A percentile compares a stretch with the other conserved stretches of the same genome.
phyloP scores from a whole-genome alignment of 1,284 basidiomycete species.

The Heterobasidion occidentale region DNA sequence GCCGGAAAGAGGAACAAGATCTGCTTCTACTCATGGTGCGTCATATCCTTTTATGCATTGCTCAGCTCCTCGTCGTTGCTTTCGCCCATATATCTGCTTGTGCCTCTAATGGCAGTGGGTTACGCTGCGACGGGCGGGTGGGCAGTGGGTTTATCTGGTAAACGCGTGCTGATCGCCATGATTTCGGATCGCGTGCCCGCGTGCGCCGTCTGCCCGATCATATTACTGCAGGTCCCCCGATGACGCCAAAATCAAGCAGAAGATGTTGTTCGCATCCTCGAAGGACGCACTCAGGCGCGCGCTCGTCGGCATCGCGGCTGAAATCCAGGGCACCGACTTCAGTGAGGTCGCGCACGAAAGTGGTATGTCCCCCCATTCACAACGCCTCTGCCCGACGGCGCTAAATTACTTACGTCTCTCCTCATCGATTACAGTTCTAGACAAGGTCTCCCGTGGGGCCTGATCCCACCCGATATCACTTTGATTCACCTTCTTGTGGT shows the following conservation, averaged over 20 bases:
- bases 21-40: constrained; percentile 78
- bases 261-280: constrained; percentile 95
- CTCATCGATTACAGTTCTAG: constrained; percentile 15
- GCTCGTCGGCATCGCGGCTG: constrained; percentile 65
- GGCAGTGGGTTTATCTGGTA: too few species aligned
- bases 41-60: constrained; percentile 7
- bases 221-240: constrained; percentile 73
- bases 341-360: constrained; percentile 72
- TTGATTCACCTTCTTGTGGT: not conserved
- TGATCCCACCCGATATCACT: constrained; percentile 7
- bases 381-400: not conserved
- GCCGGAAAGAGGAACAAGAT: constrained; percentile 90
- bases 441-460: constrained; percentile 20
- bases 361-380: constrained; percentile 43
- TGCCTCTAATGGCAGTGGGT: not conserved
- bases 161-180: not conserved
- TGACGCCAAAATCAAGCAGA: constrained; percentile 78
- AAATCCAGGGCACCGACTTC: constrained; percentile 86
- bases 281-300: constrained; percentile 77
- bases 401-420: not conserved
- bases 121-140: too few species aligned
- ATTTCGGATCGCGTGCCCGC: not conserved
- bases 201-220: not conserved
- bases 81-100: not conserved
- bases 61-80: not conserved